These are phyloP conservation scores for Trapa incisa DNA, from an alignment of 345 rosid genomes.

Conservation along the genomic window DNA sequence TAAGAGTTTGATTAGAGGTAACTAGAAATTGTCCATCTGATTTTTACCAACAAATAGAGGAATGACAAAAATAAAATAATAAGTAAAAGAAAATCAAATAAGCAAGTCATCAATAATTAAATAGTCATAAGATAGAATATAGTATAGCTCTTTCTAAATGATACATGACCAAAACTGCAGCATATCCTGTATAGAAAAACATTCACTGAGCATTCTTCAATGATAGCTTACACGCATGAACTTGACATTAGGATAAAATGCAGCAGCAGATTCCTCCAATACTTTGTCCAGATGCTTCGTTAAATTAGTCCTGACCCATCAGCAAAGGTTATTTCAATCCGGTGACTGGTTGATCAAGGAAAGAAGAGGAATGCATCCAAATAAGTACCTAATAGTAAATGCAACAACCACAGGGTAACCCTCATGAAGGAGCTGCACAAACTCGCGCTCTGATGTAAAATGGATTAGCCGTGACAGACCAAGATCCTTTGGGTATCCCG, in stretches of 20 bases:
- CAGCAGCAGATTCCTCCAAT: slow-evolving; percentile 80
- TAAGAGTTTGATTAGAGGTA: background rate
- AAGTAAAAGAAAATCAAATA: background rate
- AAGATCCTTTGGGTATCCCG: slow-evolving; percentile 84
- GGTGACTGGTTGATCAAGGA: background rate
- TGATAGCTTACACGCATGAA: slow-evolving; percentile 63
- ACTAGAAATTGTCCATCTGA: background rate
- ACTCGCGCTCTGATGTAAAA: slow-evolving; percentile 82
- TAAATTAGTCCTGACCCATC: slow-evolving; percentile 56
- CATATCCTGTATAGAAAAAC: background rate
- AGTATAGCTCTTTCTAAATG: background rate
- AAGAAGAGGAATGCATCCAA: background rate
- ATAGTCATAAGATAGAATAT: background rate
- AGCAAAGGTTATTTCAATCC: slow-evolving; percentile 3
- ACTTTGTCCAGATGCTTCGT: slow-evolving; percentile 76
- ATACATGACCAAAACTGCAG: background rate
- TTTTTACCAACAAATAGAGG: background rate
- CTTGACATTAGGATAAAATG: slow-evolving; percentile 71
- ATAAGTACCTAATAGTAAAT: slow-evolving; percentile 63
- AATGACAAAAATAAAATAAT: background rate
- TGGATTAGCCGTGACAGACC: slow-evolving; percentile 69
- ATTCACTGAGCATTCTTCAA: background rate
- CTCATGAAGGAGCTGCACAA: slow-evolving; percentile 81
- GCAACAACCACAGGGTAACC: slow-evolving; percentile 73
- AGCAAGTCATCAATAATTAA: background rate